Percentiles rank a stretch among this genome's conserved stretches.
These are phyloP conservation scores for Skeletonema menzelii DNA, from an alignment of 108 stramenopile genomes.

Conservation along the genomic window DNA sequence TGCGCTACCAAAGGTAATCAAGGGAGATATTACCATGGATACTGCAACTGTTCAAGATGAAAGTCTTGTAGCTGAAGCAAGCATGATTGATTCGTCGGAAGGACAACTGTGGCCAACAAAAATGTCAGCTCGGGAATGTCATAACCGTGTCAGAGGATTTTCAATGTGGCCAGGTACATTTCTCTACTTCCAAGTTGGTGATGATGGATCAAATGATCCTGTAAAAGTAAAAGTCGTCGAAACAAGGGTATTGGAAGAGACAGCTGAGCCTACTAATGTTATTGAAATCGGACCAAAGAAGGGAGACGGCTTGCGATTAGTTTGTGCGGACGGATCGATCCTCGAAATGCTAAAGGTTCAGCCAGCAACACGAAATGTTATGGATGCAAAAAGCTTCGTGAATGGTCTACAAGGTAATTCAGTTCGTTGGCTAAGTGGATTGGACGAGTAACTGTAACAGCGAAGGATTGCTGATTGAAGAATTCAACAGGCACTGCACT, in stretches of 20 bases:
- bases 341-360: conserved; percentile 88
- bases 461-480: neutral
- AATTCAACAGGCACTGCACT: neutral
- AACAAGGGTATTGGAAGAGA: conserved; percentile 65
- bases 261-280: conserved; percentile 45
- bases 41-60: conserved; percentile 87
- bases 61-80: conserved; percentile 71
- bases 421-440: conserved; percentile 48
- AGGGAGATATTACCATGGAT: conserved; percentile 75
- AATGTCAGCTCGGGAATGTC: conserved; percentile 71
- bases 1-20: conserved; percentile 72
- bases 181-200: conserved; percentile 72
- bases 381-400: conserved; percentile 92
- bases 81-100: conserved; percentile 83
- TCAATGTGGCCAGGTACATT: conserved; percentile 95
- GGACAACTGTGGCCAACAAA: conserved; percentile 66
- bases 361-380: conserved; percentile 87
- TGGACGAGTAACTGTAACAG: neutral
- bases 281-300: conserved; percentile 73
- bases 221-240: conserved; percentile 73
- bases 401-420: conserved; percentile 90
- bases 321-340: conserved; percentile 90
- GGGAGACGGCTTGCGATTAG: conserved; percentile 79
- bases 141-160: conserved; percentile 92
- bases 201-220: conserved; percentile 50